phyloP scores from a whole-genome alignment of 352 stramenopile species.

The Globisporangium spiculum region DNA sequence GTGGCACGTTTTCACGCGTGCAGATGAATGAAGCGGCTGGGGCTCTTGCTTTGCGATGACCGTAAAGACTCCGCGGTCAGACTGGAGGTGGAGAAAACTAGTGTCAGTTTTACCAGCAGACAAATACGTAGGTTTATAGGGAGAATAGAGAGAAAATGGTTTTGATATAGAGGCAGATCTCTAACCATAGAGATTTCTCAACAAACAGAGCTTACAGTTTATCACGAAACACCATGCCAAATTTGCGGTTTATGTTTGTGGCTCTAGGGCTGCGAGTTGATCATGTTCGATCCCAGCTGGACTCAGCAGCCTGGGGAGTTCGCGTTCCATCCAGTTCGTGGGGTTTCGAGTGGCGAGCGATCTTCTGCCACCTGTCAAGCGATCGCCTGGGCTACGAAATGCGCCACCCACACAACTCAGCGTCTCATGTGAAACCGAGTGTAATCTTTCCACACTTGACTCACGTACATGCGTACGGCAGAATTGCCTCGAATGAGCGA shows the following conservation, averaged over 20 bases:
- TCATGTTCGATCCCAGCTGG: not conserved
- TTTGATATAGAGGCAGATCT: not conserved
- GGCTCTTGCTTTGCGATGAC: not conserved
- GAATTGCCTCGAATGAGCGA: not conserved
- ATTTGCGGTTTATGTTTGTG: not conserved
- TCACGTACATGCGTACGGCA: not conserved
- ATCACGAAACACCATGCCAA: not conserved
- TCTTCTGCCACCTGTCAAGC: not conserved
- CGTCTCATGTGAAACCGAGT: no score
- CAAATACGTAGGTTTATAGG: not conserved
- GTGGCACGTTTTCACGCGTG: not conserved
- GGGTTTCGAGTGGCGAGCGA: not conserved
- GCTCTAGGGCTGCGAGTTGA: not conserved
- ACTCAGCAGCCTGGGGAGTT: not conserved
- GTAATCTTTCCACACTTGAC: not conserved
- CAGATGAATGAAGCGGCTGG: not conserved
- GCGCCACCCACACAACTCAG: no score
- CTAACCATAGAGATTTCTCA: not conserved
- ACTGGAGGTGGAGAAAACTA: not conserved
- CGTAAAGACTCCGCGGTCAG: not conserved
- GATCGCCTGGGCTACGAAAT: not conserved
- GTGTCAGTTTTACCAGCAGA: not conserved
- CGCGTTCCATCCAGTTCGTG: slow-evolving; percentile 1
- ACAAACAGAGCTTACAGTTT: not conserved
- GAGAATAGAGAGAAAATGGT: not conserved